Evolutionary conservation across 176 grass and related monocot species (phyloP), one percentile per base, ranked within the genome.

Genomic region (Oryza punctata): DNA sequence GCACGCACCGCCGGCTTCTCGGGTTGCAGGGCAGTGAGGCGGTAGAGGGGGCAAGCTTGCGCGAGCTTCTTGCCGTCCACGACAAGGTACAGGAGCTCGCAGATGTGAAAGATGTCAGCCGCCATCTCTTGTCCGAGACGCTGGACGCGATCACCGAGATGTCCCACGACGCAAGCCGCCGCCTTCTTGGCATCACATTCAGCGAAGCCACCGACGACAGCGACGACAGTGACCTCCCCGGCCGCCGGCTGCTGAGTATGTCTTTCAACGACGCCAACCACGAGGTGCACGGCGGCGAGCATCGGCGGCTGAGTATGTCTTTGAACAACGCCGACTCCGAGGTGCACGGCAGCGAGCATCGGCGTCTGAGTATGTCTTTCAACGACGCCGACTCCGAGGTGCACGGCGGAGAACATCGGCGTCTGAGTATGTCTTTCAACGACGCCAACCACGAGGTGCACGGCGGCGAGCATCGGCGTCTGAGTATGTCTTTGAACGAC

Each of bases 1-100:
- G 38, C 0, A 77, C 65, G 24, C 74, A 69, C 60, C 85, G 87
- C 25, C 65, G 77, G 24, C 91, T 92, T 68, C 87, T 92, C 8
- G 65, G 84, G 25, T 75, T 74, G 78, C 74, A 78, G 54, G 44
- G 37, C 3, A 10, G 25, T 7, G 72, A 44, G 3, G 29, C 13
- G 41, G 21, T 13, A 4, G 41, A 71, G 18, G 75, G 57, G 27
- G 82, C 37, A 23, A 50, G 32, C 26, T 47, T 32, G 49, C 61
- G 69, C 21, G 75, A 29, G 23, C 71, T 85, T 38, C 49, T 73
- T 1, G 12, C n/a, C 10, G 72, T 33, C 2, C 33, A 83, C 1
- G 40, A 82, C 47, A 68, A 74, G 67, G 4, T 86, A 6, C 19
- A 16, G 8, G 83, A 82, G 67, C 66, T 86, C 45, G 35, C 44